Evolutionary conservation across 371 early-diverging fungal genomes (phyloP).

Genomic region (Conidiobolus incongruus): DNA sequence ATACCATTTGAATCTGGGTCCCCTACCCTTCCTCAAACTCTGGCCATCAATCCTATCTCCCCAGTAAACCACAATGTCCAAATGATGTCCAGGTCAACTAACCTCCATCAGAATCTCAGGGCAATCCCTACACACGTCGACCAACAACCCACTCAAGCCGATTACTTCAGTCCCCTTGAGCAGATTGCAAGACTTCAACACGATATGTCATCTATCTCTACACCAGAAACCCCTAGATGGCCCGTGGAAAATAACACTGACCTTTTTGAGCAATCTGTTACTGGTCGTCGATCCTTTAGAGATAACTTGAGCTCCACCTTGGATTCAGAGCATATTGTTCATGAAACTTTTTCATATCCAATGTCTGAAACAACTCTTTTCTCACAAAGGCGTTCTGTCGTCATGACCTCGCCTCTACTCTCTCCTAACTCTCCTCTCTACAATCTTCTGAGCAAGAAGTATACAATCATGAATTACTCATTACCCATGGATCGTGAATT

Average conservation of each 20-base stretch:
- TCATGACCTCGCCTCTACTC: not conserved
- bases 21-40: no score
- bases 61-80: no score
- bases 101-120: no score
- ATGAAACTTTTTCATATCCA: no score
- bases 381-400: not conserved
- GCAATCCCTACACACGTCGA: not conserved
- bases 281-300: not conserved
- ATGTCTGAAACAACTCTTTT: not conserved
- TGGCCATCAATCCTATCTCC: no score
- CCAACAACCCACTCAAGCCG: not conserved
- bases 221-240: conserved; percentile 1
- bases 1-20: no score
- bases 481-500: not conserved
- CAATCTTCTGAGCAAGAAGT: not conserved
- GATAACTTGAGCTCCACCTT: not conserved
- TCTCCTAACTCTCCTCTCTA: not conserved
- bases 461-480: not conserved
- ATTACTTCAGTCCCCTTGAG: conserved; percentile 1
- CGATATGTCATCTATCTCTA: not conserved
- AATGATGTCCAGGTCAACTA: no score
- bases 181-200: not conserved
- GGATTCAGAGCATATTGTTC: no score
- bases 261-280: not conserved
- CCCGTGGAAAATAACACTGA: not conserved